phyloP scores from a whole-genome alignment of 2,329 filamentous ascomycete genomes.

The Polytolypa hystricis region DNA sequence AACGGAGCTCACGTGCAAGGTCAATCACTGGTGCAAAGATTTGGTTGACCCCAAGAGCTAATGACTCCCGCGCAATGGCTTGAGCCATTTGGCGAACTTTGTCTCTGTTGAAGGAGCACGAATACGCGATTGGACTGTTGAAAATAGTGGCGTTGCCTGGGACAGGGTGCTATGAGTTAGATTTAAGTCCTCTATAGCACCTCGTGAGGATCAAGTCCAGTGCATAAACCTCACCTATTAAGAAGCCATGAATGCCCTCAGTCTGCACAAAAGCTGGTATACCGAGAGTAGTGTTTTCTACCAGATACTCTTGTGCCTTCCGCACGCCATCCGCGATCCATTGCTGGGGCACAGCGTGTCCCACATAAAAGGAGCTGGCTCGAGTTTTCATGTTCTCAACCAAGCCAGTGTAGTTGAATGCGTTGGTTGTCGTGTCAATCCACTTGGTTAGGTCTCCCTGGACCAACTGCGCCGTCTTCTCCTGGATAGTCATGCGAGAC shows the following conservation, averaged over 20 bases:
- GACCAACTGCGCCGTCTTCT: constrained; percentile 59
- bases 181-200: too few relatives aligned
- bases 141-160: constrained; percentile 61
- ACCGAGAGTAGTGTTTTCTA: constrained; percentile 54
- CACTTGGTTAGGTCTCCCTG: constrained; percentile 64
- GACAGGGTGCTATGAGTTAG: too few relatives aligned
- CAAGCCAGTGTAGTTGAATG: constrained; percentile 57
- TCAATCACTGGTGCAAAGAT: constrained; percentile 62
- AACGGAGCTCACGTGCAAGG: constrained; percentile 59
- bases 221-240: constrained; percentile 39
- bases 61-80: constrained; percentile 54
- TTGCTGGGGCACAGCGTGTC: constrained; percentile 53
- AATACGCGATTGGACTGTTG: constrained; percentile 64
- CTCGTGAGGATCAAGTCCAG: too few relatives aligned
- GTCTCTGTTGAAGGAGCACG: constrained; percentile 56
- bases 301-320: constrained; percentile 56
- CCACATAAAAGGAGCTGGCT: constrained; percentile 57
- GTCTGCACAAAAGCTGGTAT: constrained; percentile 65
- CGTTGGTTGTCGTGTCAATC: constrained; percentile 56
- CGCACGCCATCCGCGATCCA: constrained; percentile 54
- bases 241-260: constrained; percentile 61
- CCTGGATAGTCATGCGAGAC: constrained; percentile 60
- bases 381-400: constrained; percentile 55
- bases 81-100: constrained; percentile 56
- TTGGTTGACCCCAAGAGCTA: constrained; percentile 59